Evolutionary conservation across 2,329 filamentous ascomycete genomes (phyloP), one percentile per base, ranked within the genome.

Genomic region (Dactylellina haptotyla): DNA sequence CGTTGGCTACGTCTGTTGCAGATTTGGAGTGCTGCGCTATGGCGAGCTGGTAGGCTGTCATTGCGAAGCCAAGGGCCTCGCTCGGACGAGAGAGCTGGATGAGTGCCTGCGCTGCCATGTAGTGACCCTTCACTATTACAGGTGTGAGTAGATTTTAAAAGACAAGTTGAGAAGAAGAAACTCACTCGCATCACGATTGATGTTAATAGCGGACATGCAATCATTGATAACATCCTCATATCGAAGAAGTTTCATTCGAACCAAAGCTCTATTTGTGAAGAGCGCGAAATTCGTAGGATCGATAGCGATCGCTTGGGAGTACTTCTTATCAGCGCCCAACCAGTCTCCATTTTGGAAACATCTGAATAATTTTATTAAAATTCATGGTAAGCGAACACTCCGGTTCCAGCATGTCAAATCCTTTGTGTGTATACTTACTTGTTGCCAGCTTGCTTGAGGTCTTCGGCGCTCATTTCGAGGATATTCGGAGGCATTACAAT

Each of bases 231-330:
- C 92, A 8, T 85, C 88, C 28, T 91, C 86, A 87, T 89, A 96
- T 77, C 87, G 84, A 72, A 85, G 82, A 20, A 96, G 85, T 81
- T 90, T 91, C 69, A 95, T 84, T 41, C 93, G 87, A 2, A 90
- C 88, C 82, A 97, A 90, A 57, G 93, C 91, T 61, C 93, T 91
- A 82, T 97, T 98, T 39, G 92, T 94, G 82, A 93, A 97, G 56
- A 97, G 86, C 28, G 90, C 84, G 1, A 90, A 87, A 79, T 96
- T 95, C 63, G 84, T 85, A 2, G 90, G 86, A 81, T 96, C 91
- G 45, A 59, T 32, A 61, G 81, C 86, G 79, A 81, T 89, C 83
- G 91, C 91, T 80, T 90, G 87, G 3, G 89, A 89, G 81, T 94
- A 94, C 67, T 88, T 82, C 18, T 84, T 84, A 75, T 92, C 90